Evolutionary conservation across 1,139 yeast species (phyloP).

Genomic region (Geotrichum candidum): DNA sequence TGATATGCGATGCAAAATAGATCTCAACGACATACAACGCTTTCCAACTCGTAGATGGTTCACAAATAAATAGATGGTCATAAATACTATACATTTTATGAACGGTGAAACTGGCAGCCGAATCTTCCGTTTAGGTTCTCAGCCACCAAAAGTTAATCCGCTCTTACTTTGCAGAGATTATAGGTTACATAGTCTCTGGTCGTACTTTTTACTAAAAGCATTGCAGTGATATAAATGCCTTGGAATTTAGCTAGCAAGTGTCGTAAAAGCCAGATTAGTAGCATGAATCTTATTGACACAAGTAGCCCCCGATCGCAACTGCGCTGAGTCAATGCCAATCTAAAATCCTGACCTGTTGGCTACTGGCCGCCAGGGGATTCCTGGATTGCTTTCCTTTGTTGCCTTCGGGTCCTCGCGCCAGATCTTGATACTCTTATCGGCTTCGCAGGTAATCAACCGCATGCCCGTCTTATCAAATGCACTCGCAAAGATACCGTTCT

Average conservation of each 20-base stretch:
- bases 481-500: slow-evolving; percentile 64
- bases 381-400: slow-evolving; percentile 44
- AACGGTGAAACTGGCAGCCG: background rate
- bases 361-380: slow-evolving; percentile 43
- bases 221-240: background rate
- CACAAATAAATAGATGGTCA: background rate
- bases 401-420: slow-evolving; percentile 60
- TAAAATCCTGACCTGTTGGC: background rate
- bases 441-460: slow-evolving; percentile 78
- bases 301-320: background rate
- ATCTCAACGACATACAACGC: background rate
- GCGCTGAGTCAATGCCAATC: background rate
- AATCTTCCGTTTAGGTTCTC: background rate
- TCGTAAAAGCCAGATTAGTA: background rate
- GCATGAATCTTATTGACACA: background rate
- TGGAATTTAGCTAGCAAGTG: background rate
- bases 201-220: background rate
- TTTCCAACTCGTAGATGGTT: background rate
- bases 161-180: background rate
- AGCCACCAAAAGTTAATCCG: background rate
- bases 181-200: background rate
- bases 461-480: slow-evolving; percentile 75
- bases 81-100: background rate
- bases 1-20: background rate
- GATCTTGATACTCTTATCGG: slow-evolving; percentile 81